A percentile compares a stretch with the other conserved stretches of the same genome.
phyloP scores from a whole-genome alignment of 2,329 filamentous ascomycete genomes.

The Clonostachys rhizophaga region DNA sequence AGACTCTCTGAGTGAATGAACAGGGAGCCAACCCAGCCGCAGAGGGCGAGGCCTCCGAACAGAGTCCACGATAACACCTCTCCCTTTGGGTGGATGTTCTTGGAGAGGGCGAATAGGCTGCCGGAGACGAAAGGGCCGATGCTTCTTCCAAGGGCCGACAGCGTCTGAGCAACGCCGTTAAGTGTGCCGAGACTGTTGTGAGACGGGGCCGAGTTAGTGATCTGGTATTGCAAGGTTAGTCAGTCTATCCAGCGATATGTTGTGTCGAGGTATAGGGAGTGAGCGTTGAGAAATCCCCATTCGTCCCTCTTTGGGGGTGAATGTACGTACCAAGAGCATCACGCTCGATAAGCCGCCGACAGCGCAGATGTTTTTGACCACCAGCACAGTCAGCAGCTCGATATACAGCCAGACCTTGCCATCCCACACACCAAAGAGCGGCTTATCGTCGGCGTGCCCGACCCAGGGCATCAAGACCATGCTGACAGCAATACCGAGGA shows the following conservation, averaged over 20 bases:
- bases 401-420: constrained; percentile 70
- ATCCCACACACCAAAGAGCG: constrained; percentile 51
- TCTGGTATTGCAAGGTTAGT: constrained; percentile 39
- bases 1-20: constrained; percentile 64
- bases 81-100: constrained; percentile 70
- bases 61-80: constrained; percentile 82
- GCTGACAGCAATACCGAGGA: constrained; percentile 75
- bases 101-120: constrained; percentile 76
- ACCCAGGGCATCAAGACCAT: constrained; percentile 90
- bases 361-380: constrained; percentile 85
- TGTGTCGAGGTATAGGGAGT: too few relatives aligned
- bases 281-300: too few relatives aligned
- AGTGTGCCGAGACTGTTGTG: constrained; percentile 82
- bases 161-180: constrained; percentile 89
- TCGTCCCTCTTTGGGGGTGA: neutral
- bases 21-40: constrained; percentile 77
- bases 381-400: constrained; percentile 74
- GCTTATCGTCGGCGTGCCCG: constrained; percentile 63
- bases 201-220: constrained; percentile 89
- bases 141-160: constrained; percentile 85
- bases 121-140: constrained; percentile 87
- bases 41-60: constrained; percentile 76
- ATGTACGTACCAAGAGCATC: constrained; percentile 67
- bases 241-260: neutral
- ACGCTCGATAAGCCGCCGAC: constrained; percentile 89